Evolutionary conservation across 805 yeast species (phyloP), one percentile per base, ranked within the genome.

Genomic region (Metschnikowia kofuensis): DNA sequence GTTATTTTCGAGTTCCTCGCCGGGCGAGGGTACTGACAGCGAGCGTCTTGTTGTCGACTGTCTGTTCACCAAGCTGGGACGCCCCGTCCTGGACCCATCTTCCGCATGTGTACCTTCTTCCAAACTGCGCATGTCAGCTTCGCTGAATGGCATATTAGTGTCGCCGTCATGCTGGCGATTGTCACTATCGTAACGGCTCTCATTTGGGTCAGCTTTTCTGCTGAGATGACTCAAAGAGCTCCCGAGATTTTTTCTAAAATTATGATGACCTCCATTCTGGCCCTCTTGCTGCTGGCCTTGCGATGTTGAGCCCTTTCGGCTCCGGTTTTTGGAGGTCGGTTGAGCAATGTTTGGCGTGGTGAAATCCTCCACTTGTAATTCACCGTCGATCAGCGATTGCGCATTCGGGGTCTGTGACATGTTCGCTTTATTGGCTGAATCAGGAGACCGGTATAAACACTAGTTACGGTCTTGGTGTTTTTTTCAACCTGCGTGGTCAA

Each of bases 161-260:
- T 56, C 62, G 35, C 59, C 64, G 30, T 50, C 50, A 16, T 54
- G 59, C 48, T 69, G 70, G 7, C 66, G 67, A 30, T 63, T 63
- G 6, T 67, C 72, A 31, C 55, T 54, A 1, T 44, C 50, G 48
- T 69, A 72, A 35, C 77, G 55, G 6, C 57, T 47, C 46, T 72
- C 75, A 27, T 59, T 53, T 16, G 62, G 63, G 50, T 72, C 77
- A 0, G 50, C 52, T 29, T 49, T 49, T 12, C 43, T 48, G n/a
- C 60, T 53, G 34, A 68, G 67, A 46, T 69, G 67, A 10, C 62
- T 52, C 53, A 69, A 60, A 0, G 75, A 57, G 47, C 70, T 71
- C n/a, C 64, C 61, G 8, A 69, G 52, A 1, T 59, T 48, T 35
- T 60, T 60, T 13, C 67, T 62, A 6, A 31, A 8, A 7, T 38